Conservation (phyloP, 495 filamentous ascomycete genomes). For the Oleoguttula mirabilis region DNA sequence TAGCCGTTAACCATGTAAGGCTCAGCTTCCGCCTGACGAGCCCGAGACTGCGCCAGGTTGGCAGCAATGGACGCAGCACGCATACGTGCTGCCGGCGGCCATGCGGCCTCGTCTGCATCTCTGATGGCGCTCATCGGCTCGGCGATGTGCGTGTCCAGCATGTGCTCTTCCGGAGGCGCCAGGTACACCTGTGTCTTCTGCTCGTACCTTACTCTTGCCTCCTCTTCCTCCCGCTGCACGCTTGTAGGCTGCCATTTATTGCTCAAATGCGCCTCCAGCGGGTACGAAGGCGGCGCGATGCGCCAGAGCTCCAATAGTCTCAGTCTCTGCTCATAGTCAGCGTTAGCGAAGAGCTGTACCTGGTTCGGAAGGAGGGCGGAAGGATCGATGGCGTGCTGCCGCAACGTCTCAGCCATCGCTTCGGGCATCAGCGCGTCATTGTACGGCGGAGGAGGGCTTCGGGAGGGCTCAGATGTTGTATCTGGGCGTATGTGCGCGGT, state of each 20-base stretch:
- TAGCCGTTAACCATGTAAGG: constrained; percentile 13
- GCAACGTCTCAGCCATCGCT: constrained; percentile 23
- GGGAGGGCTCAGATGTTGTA: constrained; percentile 18
- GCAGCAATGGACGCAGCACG: constrained; percentile 12
- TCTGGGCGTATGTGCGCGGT: constrained; percentile 25
- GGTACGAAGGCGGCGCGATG: constrained; percentile 26
- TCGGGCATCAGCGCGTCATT: constrained; percentile 10
- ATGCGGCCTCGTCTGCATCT: constrained; percentile 9
- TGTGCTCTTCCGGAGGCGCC: constrained; percentile 10
- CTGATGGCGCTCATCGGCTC: constrained; percentile 13
- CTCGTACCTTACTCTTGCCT: constrained; percentile 30
- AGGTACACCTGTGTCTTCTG: not conserved
- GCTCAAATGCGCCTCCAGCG: constrained; percentile 6
- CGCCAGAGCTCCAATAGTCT: constrained; percentile 33
- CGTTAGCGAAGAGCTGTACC: constrained; percentile 29
- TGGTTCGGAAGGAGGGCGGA: constrained; percentile 29
- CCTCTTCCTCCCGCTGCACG: constrained; percentile 27
- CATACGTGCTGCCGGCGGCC: constrained; percentile 19
- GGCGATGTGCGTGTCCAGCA: constrained; percentile 11
- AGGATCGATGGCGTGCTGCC: constrained; percentile 28
- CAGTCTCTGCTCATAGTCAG: constrained; percentile 29
- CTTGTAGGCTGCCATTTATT: constrained; percentile 24
- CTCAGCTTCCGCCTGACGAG: constrained; percentile 1
- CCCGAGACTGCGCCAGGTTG: not conserved
- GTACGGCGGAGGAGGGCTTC: constrained; percentile 20